phyloP scores from a whole-genome alignment of 257 asterid species.

The Verbena officinalis region DNA sequence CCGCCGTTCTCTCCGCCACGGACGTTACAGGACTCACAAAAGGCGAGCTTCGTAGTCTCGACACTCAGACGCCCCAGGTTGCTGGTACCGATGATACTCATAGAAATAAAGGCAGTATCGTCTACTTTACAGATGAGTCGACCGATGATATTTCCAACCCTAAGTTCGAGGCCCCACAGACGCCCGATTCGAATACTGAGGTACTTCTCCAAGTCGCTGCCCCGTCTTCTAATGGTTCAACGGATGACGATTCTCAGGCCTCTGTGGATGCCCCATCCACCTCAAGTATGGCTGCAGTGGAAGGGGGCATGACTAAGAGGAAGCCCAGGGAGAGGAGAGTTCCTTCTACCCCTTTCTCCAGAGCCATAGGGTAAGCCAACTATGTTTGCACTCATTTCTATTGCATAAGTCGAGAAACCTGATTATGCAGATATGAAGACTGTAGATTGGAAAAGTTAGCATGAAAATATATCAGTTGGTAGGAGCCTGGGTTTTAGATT shows the following conservation, averaged over 20 bases:
- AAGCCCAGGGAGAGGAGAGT: conserved; percentile 92
- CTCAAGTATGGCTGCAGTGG: conserved; percentile 26
- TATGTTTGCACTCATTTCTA: not conserved
- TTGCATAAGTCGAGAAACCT: not conserved
- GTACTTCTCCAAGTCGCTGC: conserved; percentile 2
- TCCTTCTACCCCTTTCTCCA: conserved; percentile 87
- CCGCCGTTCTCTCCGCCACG: conserved; percentile 67
- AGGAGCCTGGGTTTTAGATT: conserved; percentile 12
- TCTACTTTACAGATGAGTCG: conserved; percentile 39
- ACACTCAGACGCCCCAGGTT: conserved; percentile 18
- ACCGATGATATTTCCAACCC: conserved; percentile 15
- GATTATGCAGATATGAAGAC: too few species aligned
- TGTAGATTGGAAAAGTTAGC: not conserved
- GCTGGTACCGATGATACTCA: conserved; percentile 12
- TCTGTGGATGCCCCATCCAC: conserved; percentile 19
- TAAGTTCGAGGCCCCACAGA: conserved; percentile 5
- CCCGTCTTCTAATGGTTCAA: conserved; percentile 22
- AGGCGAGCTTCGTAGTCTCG: conserved; percentile 56
- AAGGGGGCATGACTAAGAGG: conserved; percentile 37
- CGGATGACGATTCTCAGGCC: conserved; percentile 17
- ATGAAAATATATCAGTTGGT: not conserved
- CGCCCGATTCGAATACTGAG: conserved; percentile 12
- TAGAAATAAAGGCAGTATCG: conserved; percentile 32
- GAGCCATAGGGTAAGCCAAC: conserved; percentile 75
- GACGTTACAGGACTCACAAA: conserved; percentile 73